phyloP scores from a whole-genome alignment of 352 stramenopile genomes.

The Globisporangium spinosum region DNA sequence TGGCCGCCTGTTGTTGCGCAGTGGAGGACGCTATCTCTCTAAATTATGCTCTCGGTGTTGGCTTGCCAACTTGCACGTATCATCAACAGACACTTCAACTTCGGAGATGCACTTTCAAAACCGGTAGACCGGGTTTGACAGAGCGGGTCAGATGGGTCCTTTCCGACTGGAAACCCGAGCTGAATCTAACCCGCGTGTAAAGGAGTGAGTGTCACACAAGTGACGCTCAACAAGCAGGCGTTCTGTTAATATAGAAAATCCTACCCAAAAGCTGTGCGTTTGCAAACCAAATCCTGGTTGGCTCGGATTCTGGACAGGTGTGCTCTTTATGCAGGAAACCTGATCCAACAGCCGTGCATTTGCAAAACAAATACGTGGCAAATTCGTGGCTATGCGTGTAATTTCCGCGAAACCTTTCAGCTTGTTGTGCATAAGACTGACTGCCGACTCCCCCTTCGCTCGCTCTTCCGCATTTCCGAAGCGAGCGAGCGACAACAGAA shows the following conservation, averaged over 20 bases:
- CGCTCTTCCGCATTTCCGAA: conserved; percentile 10
- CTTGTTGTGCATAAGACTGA: conserved; percentile 3
- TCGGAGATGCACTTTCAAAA: not conserved
- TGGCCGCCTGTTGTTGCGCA: not conserved
- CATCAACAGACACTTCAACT: not conserved
- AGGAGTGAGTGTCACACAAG: not conserved
- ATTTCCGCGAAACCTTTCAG: not conserved
- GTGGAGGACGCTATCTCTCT: not conserved
- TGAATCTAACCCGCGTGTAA: not conserved
- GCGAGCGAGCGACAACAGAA: conserved; percentile 4
- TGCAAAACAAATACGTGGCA: not conserved
- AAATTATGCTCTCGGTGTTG: not conserved
- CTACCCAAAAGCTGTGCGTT: not conserved
- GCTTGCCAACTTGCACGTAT: not conserved
- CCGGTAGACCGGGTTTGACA: not conserved
- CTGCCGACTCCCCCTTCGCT: conserved; percentile 3
- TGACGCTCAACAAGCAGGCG: not conserved
- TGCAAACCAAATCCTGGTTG: not conserved
- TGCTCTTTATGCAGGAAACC: not conserved
- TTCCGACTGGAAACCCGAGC: not conserved
- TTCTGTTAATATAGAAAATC: not conserved
- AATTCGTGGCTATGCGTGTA: not conserved
- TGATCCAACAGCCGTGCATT: not conserved
- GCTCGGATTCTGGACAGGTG: not conserved
- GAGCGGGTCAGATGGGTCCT: not conserved